A percentile compares a stretch with the other conserved stretches of the same genome.
Evolutionary conservation across 768 basidiomycete species (phyloP).

Genomic region (Kwoniella dejecticola): DNA sequence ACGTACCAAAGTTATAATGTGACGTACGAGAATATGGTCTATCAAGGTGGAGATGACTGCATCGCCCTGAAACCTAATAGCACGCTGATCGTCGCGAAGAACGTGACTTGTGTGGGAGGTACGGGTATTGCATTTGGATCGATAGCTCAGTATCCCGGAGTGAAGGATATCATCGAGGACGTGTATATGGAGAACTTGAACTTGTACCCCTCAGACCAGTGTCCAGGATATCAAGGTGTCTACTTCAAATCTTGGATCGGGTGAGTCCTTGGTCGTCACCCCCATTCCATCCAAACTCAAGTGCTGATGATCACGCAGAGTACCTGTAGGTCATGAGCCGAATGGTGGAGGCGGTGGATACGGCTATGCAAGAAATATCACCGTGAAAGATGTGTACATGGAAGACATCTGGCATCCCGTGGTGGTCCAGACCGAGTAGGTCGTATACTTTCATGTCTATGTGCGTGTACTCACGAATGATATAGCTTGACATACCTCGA

Average conservation of each 20-base stretch:
- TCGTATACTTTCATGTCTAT: slow-evolving; percentile 3
- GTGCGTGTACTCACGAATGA: no score
- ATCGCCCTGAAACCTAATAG: slow-evolving; percentile 59
- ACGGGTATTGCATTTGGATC: slow-evolving; percentile 58
- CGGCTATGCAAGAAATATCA: slow-evolving; percentile 38
- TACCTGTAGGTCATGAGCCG: slow-evolving; percentile 26
- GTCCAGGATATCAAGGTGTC: slow-evolving; percentile 37
- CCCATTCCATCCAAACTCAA: neutral
- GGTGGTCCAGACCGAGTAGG: slow-evolving; percentile 37
- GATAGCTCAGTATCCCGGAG: slow-evolving; percentile 56
- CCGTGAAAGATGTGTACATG: slow-evolving; percentile 38
- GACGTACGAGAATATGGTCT: slow-evolving; percentile 57
- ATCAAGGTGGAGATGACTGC: slow-evolving; percentile 58
- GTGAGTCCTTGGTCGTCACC: slow-evolving; percentile 12
- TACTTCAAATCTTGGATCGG: slow-evolving; percentile 47
- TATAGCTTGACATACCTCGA: slow-evolving; percentile 32
- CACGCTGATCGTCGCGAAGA: slow-evolving; percentile 58
- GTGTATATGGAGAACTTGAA: slow-evolving; percentile 33
- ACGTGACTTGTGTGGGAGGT: slow-evolving; percentile 57
- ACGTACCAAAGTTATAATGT: slow-evolving; percentile 58
- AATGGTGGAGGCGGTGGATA: slow-evolving; percentile 43
- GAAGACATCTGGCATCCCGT: slow-evolving; percentile 33
- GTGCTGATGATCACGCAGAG: neutral
- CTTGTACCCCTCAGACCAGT: slow-evolving; percentile 29
- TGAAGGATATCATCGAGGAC: slow-evolving; percentile 35